Evolutionary conservation across 2,329 filamentous ascomycete genomes (phyloP), one percentile per base, ranked within the genome.

Genomic region (Raffaelea ambrosiae): DNA sequence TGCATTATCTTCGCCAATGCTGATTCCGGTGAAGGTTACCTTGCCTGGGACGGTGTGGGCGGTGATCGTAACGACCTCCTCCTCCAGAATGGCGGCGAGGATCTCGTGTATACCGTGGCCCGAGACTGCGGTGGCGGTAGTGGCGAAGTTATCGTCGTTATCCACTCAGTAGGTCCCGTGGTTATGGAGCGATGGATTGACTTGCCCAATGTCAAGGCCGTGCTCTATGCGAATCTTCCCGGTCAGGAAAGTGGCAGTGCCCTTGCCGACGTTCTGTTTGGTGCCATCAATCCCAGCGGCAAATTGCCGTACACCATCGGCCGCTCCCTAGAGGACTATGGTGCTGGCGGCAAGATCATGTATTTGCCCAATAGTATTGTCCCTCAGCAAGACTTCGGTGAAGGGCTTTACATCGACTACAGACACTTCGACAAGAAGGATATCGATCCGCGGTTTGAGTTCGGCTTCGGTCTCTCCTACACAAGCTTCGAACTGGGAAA

Each of bases 391-490:
- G 82, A 88, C 54, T 95, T 93, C 61, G 75, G 73, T 1, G 88
- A 95, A 60, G 88, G 88, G 0, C 67, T 95, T 0, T 90, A 90
- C 60, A 82, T 94, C 55, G 91, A 96, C 68, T 95, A 96, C 66
- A 83, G 89, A 13, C 79, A 90, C 63, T 90, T 96, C 56, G 89
- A 95, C 69, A 86, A 84, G 60, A 65, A 83, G 47, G 71, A 74
- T 48, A 83, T 93, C 51, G 71, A 72, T 5, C 90, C 90, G 1
- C 83, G 86, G 1, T 96, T 83, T 60, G 85, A 88, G 42, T 96
- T 96, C 57, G 90, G 91, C 0, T 90, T 82, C 51, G 91, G 90
- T 0, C 74, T 96, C 2, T 87, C 83, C 46, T 95, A 93, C 67
- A 89, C 88, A 0, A 75, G 67, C 1, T 94, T 91, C 62, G 67